Base-by-base conservation (phyloP, 371 early-diverging fungal genomes). In the Polyrhizophydium stewartii region DNA sequence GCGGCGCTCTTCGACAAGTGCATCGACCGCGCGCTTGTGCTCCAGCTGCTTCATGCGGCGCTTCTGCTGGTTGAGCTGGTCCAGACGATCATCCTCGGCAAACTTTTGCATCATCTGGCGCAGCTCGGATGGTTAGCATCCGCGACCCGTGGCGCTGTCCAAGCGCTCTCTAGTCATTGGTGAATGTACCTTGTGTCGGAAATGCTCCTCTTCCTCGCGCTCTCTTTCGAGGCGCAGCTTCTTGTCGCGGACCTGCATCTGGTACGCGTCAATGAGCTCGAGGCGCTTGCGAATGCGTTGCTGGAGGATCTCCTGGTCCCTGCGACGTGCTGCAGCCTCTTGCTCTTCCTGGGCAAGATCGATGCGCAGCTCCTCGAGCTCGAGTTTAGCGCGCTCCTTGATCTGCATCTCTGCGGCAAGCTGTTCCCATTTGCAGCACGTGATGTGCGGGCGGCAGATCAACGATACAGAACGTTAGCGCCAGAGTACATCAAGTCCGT, bases 41-140 rank as follows among this genome's bases (percentile, higher is more conserved):
- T 81, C 82, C 19, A 78, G 49, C 61, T 81, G 82, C 60, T 76
- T 79, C 79, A 79, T 74, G 12, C 82, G 68, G 38, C 78, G 68
- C 38, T 68, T 73, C 50, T 73, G 70, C 6, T 70, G 67, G 43
- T 72, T 74, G 60, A 81, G 46, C 60, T 79, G 79, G 38, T 81
- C 82, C 10, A 81, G 49, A 16, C 67, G 66, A 46, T 76, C 78
- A 50, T 79, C 78, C 35, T 72, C 77, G n/a, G 77, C 77, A 43
- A 74, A 75, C 63, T 78, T 74, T 45, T 71, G 66, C 74, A 79
- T 73, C 76, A 79, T 72, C 74, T 77, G 57, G 0, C 35, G 27
- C 50, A 50, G 25, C 31, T 2, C 35, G n/a, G n/a, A n/a, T n/a
- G n/a, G n/a, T 41, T 41, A 13, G 41, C 41, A 41, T 41, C 21